These are phyloP conservation scores for Aspergillus sp. DNA, from an alignment of 2,329 filamentous ascomycete species.

Conservation along the genomic window DNA sequence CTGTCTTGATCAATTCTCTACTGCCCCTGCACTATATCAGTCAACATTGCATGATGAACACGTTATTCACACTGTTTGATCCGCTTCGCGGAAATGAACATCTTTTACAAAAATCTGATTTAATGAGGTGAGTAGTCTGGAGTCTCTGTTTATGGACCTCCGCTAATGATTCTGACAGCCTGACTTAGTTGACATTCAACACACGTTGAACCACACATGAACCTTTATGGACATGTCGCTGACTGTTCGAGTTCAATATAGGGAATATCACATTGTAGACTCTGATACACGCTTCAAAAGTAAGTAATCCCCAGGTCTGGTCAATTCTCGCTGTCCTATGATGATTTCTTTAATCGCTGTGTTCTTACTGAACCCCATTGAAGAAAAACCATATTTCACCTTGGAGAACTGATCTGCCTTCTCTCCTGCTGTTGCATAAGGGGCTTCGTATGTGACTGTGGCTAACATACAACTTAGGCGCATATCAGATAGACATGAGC, in stretches of 20 bases:
- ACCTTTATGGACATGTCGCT: constrained; percentile 25
- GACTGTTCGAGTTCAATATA: constrained; percentile 20
- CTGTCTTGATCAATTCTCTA: constrained; percentile 14
- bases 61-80: constrained; percentile 70
- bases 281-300: constrained; percentile 10
- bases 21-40: constrained; percentile 19
- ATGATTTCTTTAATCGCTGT: constrained; percentile 64
- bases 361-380: constrained; percentile 62
- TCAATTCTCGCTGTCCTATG: constrained; percentile 35
- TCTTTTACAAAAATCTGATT: constrained; percentile 67
- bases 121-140: constrained; percentile 56
- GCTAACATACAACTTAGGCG: constrained; percentile 6
- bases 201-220: constrained; percentile 20
- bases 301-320: constrained; percentile 17
- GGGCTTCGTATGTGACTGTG: neutral
- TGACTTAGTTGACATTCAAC: constrained; percentile 39
- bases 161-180: constrained; percentile 37
- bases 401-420: constrained; percentile 60
- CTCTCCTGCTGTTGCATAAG: constrained; percentile 6
- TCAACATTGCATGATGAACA: constrained; percentile 60
- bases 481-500: neutral
- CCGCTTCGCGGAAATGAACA: constrained; percentile 58
- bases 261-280: constrained; percentile 11
- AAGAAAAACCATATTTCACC: constrained; percentile 57
- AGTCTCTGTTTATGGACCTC: neutral